Conservation (phyloP, 768 basidiomycete genomes). For the Russula griseocarnosa region DNA sequence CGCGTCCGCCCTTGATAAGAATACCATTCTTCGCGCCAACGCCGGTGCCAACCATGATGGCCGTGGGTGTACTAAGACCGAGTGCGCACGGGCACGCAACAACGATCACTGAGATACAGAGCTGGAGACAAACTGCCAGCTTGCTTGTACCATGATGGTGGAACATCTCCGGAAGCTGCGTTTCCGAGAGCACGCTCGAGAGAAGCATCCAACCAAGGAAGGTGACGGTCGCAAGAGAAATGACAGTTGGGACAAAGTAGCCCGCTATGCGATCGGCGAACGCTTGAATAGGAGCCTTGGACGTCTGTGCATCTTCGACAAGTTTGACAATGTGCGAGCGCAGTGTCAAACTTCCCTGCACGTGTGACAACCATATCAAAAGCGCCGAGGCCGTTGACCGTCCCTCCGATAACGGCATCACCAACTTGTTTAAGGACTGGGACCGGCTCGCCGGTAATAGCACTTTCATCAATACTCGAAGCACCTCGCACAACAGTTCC, state of each 20-base stretch:
- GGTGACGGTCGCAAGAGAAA: constrained; percentile 74
- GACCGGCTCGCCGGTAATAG: constrained; percentile 91
- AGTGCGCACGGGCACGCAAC: constrained; percentile 98
- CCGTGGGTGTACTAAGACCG: constrained; percentile 93
- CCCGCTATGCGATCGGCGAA: constrained; percentile 95
- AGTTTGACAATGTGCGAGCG: constrained; percentile 93
- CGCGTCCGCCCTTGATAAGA: constrained; percentile 94
- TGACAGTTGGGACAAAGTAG: constrained; percentile 90
- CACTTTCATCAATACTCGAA: constrained; percentile 91
- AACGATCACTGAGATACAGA: constrained; percentile 97
- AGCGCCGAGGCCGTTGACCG: constrained; percentile 94
- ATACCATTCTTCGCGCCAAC: constrained; percentile 97
- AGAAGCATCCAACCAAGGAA: constrained; percentile 82
- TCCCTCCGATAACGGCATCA: constrained; percentile 90
- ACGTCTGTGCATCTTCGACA: constrained; percentile 97
- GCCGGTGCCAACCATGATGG: constrained; percentile 99
- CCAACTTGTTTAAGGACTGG: constrained; percentile 82
- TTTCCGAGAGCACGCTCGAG: constrained; percentile 51
- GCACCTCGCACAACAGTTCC: constrained; percentile 84
- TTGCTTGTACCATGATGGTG: constrained; percentile 75
- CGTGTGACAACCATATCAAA: constrained; percentile 95
- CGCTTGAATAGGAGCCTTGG: constrained; percentile 96
- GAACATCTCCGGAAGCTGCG: constrained; percentile 79
- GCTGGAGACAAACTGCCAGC: constrained; percentile 87
- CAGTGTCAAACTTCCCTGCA: constrained; percentile 94